Base-by-base conservation (phyloP, 495 filamentous ascomycete genomes). In the Oidiodendron maius region DNA sequence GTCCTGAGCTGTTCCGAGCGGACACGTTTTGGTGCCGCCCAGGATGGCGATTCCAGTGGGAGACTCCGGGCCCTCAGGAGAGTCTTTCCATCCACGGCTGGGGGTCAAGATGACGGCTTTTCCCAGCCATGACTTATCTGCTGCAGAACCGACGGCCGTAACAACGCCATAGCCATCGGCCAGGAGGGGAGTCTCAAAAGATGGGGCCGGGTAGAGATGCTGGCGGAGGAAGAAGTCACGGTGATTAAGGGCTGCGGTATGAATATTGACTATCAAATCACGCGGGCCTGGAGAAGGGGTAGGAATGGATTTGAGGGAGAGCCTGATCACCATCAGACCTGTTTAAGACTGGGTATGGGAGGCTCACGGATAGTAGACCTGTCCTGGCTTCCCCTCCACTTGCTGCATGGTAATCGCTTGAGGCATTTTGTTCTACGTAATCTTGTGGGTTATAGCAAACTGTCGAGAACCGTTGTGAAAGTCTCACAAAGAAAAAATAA, bases 211-310 rank as follows among this genome's bases (percentile, higher is more conserved):
- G 72, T 96, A 96, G 34, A 95, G 80, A 58, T 89, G 83, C 61
- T 91, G 89, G 46, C 90, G 87, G 64, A 93, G 83, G 74, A 95
- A 95, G 57, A 91, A 76, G 64, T 96, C 90, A 45, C 88, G 85
- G 70, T 95, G 91, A 69, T 96, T 96, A 45, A 96, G 81, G 13
- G 90, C 80, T 8, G 83, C 84, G 36, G 89, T 85, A 25, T 74
- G 74, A 59, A 96, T 57, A 49, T 75, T 76, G 48, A 96, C 58
- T 25, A 89, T 70, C 49, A 94, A 64, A 54, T 93, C 78, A 48
- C 66, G 63, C 15, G 77, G 74, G 15, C 77, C 72, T 4, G 86
- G 83, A 30, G 69, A 66, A 23, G 82, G 82, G 40, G 68, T 65
- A 46, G 86, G 78, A 51, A 80, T 61, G 17, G 70, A 63, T 50